phyloP scores from a whole-genome alignment of 75 land plant genomes.

The Ceratopteris richardii region DNA sequence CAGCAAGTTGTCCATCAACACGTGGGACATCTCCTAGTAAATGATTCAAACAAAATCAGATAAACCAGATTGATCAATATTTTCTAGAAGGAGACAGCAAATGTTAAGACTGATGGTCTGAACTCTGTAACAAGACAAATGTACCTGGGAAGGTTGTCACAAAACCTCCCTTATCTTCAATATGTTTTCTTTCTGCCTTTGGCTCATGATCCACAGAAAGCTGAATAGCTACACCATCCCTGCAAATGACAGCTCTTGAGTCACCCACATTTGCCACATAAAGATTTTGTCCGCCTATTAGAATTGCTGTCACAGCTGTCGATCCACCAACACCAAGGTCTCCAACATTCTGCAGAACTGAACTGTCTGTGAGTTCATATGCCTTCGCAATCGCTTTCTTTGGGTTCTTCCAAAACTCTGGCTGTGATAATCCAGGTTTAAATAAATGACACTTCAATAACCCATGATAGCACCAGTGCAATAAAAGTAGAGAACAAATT shows the following conservation, averaged over 20 bases:
- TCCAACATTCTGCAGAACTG: constrained; percentile 24
- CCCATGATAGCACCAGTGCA: too few relatives aligned
- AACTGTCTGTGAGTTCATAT: constrained; percentile 18
- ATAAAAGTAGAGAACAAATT: too few relatives aligned
- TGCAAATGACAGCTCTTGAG: constrained; percentile 37
- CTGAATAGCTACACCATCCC: constrained; percentile 24
- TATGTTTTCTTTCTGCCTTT: constrained; percentile 30
- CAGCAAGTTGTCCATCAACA: too few relatives aligned
- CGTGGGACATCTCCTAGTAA: too few relatives aligned
- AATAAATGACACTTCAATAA: too few relatives aligned
- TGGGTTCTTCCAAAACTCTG: constrained; percentile 23
- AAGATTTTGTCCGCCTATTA: constrained; percentile 19
- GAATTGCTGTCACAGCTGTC: constrained; percentile 44
- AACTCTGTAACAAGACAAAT: too few relatives aligned
- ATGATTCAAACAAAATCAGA: too few relatives aligned
- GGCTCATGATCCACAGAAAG: constrained; percentile 48
- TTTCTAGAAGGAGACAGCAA: too few relatives aligned
- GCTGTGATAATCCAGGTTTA: constrained; percentile 12
- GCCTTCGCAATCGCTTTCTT: constrained; percentile 18
- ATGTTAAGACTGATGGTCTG: too few relatives aligned
- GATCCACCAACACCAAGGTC: constrained; percentile 33
- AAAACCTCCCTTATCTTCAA: constrained; percentile 72
- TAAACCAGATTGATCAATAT: too few relatives aligned
- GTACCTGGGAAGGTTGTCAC: constrained; percentile 51
- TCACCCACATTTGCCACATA: constrained; percentile 42